Percentiles rank a stretch among this genome's conserved stretches.
phyloP scores from a whole-genome alignment of 1,284 basidiomycete species.

The Ganoderma resinaceum region DNA sequence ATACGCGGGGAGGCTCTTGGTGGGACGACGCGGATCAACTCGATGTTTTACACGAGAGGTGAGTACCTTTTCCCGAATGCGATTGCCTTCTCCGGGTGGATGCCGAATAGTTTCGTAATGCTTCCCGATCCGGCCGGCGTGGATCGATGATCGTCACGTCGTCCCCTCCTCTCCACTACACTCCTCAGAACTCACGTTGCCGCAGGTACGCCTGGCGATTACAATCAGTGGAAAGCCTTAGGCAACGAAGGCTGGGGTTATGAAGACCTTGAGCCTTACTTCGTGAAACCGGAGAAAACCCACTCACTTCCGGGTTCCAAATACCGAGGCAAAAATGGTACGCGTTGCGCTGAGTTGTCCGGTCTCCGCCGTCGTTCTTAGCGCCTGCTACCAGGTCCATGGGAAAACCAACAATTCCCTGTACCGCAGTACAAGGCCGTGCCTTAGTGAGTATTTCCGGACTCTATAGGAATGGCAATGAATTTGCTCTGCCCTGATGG shows the following conservation, averaged over 20 bases:
- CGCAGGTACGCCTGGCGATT: slow-evolving; percentile 42
- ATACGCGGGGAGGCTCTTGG: slow-evolving; percentile 50
- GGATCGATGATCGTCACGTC: not conserved
- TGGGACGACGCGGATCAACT: slow-evolving; percentile 52
- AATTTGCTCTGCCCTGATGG: not conserved
- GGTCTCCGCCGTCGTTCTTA: not conserved
- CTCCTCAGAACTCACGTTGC: not conserved
- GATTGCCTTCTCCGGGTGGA: too few species aligned
- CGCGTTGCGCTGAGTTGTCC: not conserved
- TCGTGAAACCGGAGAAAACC: slow-evolving; percentile 43
- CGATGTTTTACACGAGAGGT: slow-evolving; percentile 46
- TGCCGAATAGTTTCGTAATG: too few species aligned
- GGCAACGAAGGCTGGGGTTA: slow-evolving; percentile 47
- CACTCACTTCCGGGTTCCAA: slow-evolving; percentile 15
- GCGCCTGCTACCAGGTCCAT: slow-evolving; percentile 12
- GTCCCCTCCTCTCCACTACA: not conserved
- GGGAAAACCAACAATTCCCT: slow-evolving; percentile 21
- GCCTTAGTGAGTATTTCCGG: not conserved
- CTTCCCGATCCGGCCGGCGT: not conserved
- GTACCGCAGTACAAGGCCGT: slow-evolving; percentile 12
- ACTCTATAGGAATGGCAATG: not conserved
- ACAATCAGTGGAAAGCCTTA: slow-evolving; percentile 44
- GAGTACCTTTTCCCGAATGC: not conserved
- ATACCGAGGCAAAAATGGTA: slow-evolving; percentile 30
- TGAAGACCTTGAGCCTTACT: slow-evolving; percentile 45